Conservation (phyloP, 2,329 filamentous ascomycete species). For the Onygena corvina region DNA sequence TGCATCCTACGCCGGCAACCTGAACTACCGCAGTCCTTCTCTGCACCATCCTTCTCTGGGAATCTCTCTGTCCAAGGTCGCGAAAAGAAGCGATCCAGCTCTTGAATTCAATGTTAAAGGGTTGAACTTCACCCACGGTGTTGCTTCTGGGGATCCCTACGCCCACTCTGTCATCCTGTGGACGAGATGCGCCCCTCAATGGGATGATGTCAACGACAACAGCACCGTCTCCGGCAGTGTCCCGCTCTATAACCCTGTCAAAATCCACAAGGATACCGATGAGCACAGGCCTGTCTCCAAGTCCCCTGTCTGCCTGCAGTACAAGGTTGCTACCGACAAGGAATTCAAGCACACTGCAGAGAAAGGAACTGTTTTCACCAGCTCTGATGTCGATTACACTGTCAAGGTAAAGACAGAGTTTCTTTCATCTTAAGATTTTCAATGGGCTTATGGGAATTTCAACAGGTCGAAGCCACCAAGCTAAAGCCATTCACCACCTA, state of each 20-base stretch:
- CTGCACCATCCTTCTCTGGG: conserved; percentile 51
- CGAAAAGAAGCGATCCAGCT: conserved; percentile 42
- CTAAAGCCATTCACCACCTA: conserved; percentile 50
- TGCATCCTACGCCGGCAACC: conserved; percentile 11
- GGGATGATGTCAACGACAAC: conserved; percentile 39
- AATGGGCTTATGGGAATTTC: background rate
- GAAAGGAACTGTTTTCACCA: conserved; percentile 53
- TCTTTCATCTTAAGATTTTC: too few species aligned
- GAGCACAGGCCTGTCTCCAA: conserved; percentile 46
- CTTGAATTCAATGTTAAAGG: conserved; percentile 35
- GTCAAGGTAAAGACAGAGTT: conserved; percentile 58
- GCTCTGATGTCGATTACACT: conserved; percentile 63
- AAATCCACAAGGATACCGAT: conserved; percentile 42
- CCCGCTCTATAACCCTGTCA: conserved; percentile 45
- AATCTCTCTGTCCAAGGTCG: conserved; percentile 51
- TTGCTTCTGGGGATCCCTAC: conserved; percentile 40
- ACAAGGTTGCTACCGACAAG: conserved; percentile 44
- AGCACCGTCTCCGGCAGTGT: conserved; percentile 47
- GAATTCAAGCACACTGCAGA: conserved; percentile 40
- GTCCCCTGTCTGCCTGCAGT: conserved; percentile 59
- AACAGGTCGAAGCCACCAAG: conserved; percentile 51
- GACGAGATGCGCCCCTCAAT: conserved; percentile 33
- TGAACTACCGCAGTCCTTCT: conserved; percentile 53
- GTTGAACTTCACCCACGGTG: conserved; percentile 54
- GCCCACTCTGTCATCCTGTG: conserved; percentile 35